A percentile compares a stretch with the other conserved stretches of the same genome.
These are phyloP conservation scores for Leucocoprinus leucothites DNA, from an alignment of 768 basidiomycete species.

Conservation along the genomic window DNA sequence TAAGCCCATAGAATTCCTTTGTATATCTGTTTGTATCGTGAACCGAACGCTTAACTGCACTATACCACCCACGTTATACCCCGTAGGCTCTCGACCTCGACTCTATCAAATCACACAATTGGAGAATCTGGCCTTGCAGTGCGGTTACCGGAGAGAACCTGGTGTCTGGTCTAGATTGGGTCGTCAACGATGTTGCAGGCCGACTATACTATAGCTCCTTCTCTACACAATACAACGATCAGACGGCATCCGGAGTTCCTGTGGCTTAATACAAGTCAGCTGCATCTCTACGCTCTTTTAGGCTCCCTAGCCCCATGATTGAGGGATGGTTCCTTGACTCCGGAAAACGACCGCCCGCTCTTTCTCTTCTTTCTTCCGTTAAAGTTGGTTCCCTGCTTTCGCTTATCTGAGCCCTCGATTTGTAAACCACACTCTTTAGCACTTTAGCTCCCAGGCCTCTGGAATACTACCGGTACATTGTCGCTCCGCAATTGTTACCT, in stretches of 20 bases:
- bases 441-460: background rate
- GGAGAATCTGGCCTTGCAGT: constrained; percentile 90
- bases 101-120: constrained; percentile 83
- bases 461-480: background rate
- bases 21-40: constrained; percentile 13
- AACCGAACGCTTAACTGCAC: constrained; percentile 11
- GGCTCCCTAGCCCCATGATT: background rate
- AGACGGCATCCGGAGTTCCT: constrained; percentile 1
- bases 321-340: background rate
- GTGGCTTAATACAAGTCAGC: constrained; percentile 2
- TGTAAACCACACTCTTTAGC: background rate
- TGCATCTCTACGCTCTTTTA: background rate
- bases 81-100: constrained; percentile 74
- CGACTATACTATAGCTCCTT: constrained; percentile 80
- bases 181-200: constrained; percentile 82
- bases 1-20: constrained; percentile 35
- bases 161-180: constrained; percentile 86
- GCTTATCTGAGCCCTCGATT: constrained; percentile 5
- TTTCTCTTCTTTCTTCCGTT: constrained; percentile 1
- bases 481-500: background rate
- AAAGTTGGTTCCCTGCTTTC: constrained; percentile 2
- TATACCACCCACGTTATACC: constrained; percentile 10
- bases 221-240: constrained; percentile 17
- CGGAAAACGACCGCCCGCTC: background rate
- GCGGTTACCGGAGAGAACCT: constrained; percentile 88